A percentile compares a stretch with the other conserved stretches of the same genome.
Evolutionary conservation across 805 yeast genomes (phyloP).

Genomic region (Zygosaccharomyces bisporus): DNA sequence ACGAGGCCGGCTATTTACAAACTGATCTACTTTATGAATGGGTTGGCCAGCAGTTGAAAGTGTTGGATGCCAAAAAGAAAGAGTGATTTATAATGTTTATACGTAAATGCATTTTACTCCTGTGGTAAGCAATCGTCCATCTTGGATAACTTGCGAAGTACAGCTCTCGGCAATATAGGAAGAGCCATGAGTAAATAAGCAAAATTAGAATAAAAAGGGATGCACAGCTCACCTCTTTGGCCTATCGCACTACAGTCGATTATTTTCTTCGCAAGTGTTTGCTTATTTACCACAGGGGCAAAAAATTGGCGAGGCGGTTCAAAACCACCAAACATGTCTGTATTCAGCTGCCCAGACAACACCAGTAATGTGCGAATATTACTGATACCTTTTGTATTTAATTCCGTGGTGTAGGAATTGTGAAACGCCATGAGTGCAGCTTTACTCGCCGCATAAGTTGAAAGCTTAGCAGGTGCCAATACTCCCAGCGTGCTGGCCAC

Average conservation of each 20-base stretch:
- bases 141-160: constrained; percentile 52
- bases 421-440: constrained; percentile 80
- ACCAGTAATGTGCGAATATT: constrained; percentile 70
- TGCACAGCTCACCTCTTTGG: constrained; percentile 61
- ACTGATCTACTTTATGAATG: constrained; percentile 39
- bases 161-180: constrained; percentile 53
- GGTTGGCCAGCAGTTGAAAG: constrained; percentile 37
- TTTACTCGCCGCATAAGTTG: constrained; percentile 83
- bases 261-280: constrained; percentile 53
- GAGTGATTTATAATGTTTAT: constrained; percentile 31
- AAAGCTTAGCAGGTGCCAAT: constrained; percentile 70
- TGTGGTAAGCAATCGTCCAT: constrained; percentile 51
- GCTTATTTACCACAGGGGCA: constrained; percentile 73
- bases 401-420: constrained; percentile 74
- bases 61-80: constrained; percentile 40
- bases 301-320: constrained; percentile 65
- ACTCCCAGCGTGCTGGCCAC: constrained; percentile 78
- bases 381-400: constrained; percentile 42
- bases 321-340: constrained; percentile 72
- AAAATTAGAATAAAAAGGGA: constrained; percentile 71
- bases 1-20: constrained; percentile 43
- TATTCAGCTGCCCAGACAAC: constrained; percentile 80
- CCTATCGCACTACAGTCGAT: constrained; percentile 56
- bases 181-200: constrained; percentile 63
- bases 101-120: constrained; percentile 13